Percentiles rank a stretch among this genome's conserved stretches.
These are phyloP conservation scores for Eutypella sp. DNA, from an alignment of 2,329 filamentous ascomycete species.

Conservation along the genomic window DNA sequence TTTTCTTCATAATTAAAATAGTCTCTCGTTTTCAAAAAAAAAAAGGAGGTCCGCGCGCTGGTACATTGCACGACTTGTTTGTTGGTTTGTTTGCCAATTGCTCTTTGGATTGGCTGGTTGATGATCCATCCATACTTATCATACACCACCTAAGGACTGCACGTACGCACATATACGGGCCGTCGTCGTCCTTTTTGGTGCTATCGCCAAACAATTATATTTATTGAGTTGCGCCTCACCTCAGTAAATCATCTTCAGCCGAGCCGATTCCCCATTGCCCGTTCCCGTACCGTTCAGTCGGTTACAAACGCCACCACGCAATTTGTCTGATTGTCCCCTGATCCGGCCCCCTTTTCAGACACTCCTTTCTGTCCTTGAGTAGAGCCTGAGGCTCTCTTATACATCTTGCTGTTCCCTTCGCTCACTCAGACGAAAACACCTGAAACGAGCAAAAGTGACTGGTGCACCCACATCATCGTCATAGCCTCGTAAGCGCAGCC, in stretches of 20 bases:
- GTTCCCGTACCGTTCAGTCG: background rate
- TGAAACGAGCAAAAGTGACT: conserved; percentile 35
- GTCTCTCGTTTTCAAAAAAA: conserved; percentile 11
- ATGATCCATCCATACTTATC: background rate
- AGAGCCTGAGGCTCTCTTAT: conserved; percentile 17
- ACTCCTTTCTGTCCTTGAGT: conserved; percentile 12
- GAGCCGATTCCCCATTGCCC: conserved; percentile 3
- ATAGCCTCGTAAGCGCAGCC: too few species aligned
- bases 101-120: background rate
- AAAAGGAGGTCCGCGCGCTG: background rate
- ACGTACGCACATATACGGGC: background rate
- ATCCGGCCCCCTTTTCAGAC: conserved; percentile 27
- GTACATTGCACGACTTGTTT: conserved; percentile 8
- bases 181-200: too few species aligned
- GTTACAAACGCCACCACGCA: conserved; percentile 14
- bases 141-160: background rate
- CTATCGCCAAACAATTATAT: too few species aligned
- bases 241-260: conserved; percentile 9
- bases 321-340: conserved; percentile 31
- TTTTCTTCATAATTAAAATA: conserved; percentile 1
- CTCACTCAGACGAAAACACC: conserved; percentile 25
- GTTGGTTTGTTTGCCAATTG: background rate
- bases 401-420: conserved; percentile 13
- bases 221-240: too few species aligned
- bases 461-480: conserved; percentile 11